Evolutionary conservation across 345 rosid species (phyloP), one percentile per base, ranked within the genome.

Genomic region (Citrus mangshanensis): DNA sequence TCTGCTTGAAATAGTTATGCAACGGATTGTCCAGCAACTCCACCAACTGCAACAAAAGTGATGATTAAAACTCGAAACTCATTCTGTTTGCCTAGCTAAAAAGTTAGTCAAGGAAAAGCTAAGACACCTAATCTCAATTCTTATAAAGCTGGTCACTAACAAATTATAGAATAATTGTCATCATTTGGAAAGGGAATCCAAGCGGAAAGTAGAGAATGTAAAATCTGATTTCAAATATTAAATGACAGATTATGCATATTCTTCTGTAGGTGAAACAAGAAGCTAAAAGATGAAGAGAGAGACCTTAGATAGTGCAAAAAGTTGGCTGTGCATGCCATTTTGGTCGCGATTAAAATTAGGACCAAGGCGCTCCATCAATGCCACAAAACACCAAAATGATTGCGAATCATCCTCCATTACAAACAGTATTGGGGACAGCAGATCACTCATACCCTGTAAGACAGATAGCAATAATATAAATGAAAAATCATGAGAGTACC

Each of bases 281-380:
- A 18, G 6, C 65, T 30, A 10, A 42, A 62, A 62, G 59, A 68
- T 35, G 62, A 68, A 73, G 38, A 25, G n/a, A 79, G 60, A 77
- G 71, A 96, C 99, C 99, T 97, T 97, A 38, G 97, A 88, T 74
- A 94, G 77, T 77, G 99, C 98, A 90, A 92, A 92, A 68, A 97
- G 99, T 79, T 97, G 99, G 79, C 97, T 80, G 83, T 92, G 99
- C 99, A 97, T 93, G 82, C 99, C 99, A 84, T 83, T 97, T 80
- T 97, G 98, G 80, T 97, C 99, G 55, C 98, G 94, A 78, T 97
- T 97, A 70, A 94, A 97, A 84, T 97, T 97, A 83, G 99, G 97
- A 64, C 98, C 99, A 80, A 97, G 95, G n/a, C 95, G 92, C 86
- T 93, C 98, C 98, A 97, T 93, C 83, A 94, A 71, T 27, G 94